These are phyloP conservation scores for Blepharisma undulans DNA, from an alignment of 169 alveolate species.

Conservation along the genomic window DNA sequence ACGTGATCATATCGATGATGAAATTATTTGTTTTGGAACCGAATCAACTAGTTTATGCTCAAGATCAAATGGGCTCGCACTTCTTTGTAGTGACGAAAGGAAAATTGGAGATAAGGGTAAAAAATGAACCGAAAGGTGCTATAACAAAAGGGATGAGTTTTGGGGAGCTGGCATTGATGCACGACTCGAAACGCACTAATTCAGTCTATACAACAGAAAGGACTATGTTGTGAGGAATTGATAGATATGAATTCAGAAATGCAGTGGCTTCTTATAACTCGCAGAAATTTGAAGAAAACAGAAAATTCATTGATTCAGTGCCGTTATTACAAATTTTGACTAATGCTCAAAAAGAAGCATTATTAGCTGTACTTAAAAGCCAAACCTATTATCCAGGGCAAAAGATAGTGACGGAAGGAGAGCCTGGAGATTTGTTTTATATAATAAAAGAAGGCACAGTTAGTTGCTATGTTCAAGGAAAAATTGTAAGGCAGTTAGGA, in stretches of 20 bases:
- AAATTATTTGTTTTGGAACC: not conserved
- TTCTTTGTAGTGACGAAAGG: slow-evolving; percentile 24
- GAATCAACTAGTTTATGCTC: not conserved
- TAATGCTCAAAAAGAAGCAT: slow-evolving; percentile 49
- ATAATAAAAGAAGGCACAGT: slow-evolving; percentile 69
- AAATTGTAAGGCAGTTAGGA: slow-evolving; percentile 50
- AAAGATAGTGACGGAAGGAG: slow-evolving; percentile 69
- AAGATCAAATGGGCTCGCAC: not conserved
- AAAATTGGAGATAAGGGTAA: not conserved
- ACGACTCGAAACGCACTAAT: slow-evolving; percentile 48
- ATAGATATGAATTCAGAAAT: slow-evolving; percentile 48
- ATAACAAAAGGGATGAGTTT: slow-evolving; percentile 46
- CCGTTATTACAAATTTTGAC: slow-evolving; percentile 60
- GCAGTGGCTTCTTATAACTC: slow-evolving; percentile 44
- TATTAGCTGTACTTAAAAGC: slow-evolving; percentile 40
- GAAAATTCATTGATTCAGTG: slow-evolving; percentile 63
- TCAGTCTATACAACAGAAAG: slow-evolving; percentile 36
- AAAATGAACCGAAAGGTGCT: not conserved
- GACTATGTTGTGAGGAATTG: slow-evolving; percentile 48
- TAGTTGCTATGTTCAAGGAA: slow-evolving; percentile 41
- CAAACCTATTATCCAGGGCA: slow-evolving; percentile 50
- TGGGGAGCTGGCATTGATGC: slow-evolving; percentile 61
- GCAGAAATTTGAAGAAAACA: slow-evolving; percentile 59
- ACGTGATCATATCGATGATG: not conserved
- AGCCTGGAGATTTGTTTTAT: slow-evolving; percentile 57